These are phyloP conservation scores for Cynara cardunculus DNA, from an alignment of 129 eudicot genomes.

Conservation along the genomic window DNA sequence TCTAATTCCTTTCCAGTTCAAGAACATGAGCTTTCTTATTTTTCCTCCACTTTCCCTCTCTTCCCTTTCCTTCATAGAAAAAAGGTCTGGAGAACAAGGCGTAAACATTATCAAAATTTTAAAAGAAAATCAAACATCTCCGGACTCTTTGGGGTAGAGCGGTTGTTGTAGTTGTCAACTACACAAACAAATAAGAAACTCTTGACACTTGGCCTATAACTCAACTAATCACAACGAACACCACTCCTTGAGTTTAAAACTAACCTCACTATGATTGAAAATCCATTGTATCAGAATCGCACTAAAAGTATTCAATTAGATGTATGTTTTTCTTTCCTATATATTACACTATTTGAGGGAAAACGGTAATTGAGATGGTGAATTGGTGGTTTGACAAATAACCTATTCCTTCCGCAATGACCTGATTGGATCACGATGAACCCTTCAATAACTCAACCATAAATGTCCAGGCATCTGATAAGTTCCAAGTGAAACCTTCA, in stretches of 20 bases:
- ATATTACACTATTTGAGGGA: background rate
- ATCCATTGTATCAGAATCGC: background rate
- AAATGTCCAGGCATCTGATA: background rate
- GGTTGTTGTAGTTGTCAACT: background rate
- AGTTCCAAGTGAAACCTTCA: background rate
- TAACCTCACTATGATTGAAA: background rate
- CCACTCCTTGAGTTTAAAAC: background rate
- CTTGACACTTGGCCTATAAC: background rate
- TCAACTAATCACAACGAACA: background rate
- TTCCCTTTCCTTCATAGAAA: background rate
- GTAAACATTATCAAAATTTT: background rate
- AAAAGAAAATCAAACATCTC: background rate
- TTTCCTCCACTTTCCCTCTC: background rate
- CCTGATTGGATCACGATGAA: background rate
- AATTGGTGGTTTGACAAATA: background rate
- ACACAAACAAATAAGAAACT: background rate
- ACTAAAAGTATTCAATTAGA: background rate
- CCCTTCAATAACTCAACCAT: background rate
- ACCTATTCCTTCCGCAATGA: background rate
- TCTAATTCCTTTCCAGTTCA: no score
- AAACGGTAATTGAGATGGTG: background rate
- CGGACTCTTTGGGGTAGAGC: background rate
- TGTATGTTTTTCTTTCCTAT: background rate
- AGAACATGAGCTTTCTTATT: background rate
- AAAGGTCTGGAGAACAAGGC: background rate